A percentile compares a stretch with the other conserved stretches of the same genome.
phyloP scores from a whole-genome alignment of 495 filamentous ascomycete species.

The Penicillium pulvis region DNA sequence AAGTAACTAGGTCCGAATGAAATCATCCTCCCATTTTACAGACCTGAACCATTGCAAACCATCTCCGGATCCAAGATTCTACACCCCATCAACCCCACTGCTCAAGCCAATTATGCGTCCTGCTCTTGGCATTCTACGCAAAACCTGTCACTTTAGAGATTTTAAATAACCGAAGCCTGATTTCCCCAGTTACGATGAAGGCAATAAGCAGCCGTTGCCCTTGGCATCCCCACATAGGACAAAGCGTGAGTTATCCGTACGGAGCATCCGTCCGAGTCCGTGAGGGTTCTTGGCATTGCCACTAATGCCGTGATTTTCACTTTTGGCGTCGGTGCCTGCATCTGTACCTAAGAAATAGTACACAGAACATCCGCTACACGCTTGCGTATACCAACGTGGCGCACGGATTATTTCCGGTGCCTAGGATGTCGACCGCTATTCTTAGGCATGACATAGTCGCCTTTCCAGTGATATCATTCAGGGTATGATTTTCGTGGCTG shows the following conservation, averaged over 20 bases:
- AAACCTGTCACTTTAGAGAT: background rate
- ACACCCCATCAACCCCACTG: background rate
- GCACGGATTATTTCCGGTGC: background rate
- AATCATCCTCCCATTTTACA: background rate
- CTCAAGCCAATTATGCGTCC: background rate
- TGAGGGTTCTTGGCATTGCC: background rate
- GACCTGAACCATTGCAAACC: background rate
- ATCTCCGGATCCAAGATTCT: no score
- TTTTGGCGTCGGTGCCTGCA: background rate
- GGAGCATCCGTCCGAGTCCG: slow-evolving; percentile 4
- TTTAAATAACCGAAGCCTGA: background rate
- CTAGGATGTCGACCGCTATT: background rate
- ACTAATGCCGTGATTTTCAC: background rate
- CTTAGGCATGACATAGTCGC: background rate
- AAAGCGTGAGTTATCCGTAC: background rate
- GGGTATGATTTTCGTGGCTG: background rate
- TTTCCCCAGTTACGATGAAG: background rate
- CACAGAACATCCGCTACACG: background rate
- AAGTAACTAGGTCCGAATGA: background rate
- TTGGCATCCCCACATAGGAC: slow-evolving; percentile 1
- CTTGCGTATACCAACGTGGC: background rate
- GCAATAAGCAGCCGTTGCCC: background rate
- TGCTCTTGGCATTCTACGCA: background rate
- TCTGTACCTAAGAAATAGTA: background rate
- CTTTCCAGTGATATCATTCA: background rate